Base-by-base conservation (phyloP, 306 rosid genomes). In the Dryas alaskensis region DNA sequence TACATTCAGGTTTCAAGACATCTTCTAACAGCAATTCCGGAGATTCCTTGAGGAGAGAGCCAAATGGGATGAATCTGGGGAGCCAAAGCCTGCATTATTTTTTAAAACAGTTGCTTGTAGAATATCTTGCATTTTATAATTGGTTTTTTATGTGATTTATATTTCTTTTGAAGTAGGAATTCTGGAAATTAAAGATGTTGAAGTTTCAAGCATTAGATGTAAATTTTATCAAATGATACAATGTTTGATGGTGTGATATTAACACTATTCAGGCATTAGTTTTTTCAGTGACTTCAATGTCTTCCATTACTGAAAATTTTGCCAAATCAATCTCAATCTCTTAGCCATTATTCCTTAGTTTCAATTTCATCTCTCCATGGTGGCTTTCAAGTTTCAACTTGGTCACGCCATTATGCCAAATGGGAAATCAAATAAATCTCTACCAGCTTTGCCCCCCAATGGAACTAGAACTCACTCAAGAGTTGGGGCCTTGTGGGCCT, bases 181-280 rank as follows among this genome's bases (percentile, higher is more conserved):
- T 55, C 16, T 67, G 10, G 27, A 7, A 27, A 31, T 27, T 31
- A 25, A 25, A 49, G 60, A 67, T 27, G 27, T 31, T 37, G 7
- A 45, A 58, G 27, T 71, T 7, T 14, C 13, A 8, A 57, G 45
- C 44, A 8, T 10, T 19, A 5, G 43, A 43, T 43, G 47, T 27
- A 58, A 8, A 13, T 46, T 58, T 13, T 62, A 14, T 72, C 76
- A 46, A 7, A 9, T 25, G 76, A 44, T 65, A 8, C 69, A 43
- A 16, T 42, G 7, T 64, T 64, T n/a, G 4, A 43, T 10, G 68
- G 12, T 40, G 17, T n/a, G 17, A 19, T 53, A 54, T 52, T 3
- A 8, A 16, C 39, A n/a, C 7, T 13, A 61, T 3, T 53, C 3
- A 10, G 6, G 40, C 7, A 5, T 10, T 8, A 12, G 13, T 48